Base-by-base conservation (phyloP, 1,284 basidiomycete genomes). In the Malassezia yamatoensis region DNA sequence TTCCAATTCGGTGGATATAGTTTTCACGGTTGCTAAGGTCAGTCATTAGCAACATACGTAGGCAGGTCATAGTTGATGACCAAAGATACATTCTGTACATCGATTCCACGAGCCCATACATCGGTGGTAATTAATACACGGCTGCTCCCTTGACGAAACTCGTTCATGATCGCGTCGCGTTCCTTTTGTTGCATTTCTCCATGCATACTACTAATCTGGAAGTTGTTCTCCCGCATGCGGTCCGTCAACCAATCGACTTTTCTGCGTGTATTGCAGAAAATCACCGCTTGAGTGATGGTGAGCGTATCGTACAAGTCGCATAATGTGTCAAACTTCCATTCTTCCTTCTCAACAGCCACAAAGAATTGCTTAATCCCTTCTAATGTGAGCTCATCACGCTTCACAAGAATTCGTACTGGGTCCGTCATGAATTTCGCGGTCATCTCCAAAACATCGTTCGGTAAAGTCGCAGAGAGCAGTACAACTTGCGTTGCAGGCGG, bases 341-440 rank as follows among this genome's bases (percentile, higher is more conserved):
- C 94, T 77, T 98, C 94, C 80, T 96, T 96, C 78, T 99, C 94
- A 54, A 98, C 93, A 29, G 93, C 93, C 42, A 99, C 90, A 78
- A 96, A 98, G 81, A 99, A 99, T 76, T 99, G 94, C 77, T 96
- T 98, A 81, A 99, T 99, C 21, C 94, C 93, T 76, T 99, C 94
- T 53, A 99, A 81, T 46, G 94, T 98, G 80, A 99, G 82, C 78
- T 99, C 94, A 76, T 99, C 94, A 84, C 93, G 90, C 81, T 98
- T 96, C 77, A 98, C 94, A 61, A 98, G 85, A 72, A 99, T 96
- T 52, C 93, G 86, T 68, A 98, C 88, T 20, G 90, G 90, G 76
- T 99, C 93, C 47, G 90, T 96, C 94, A 98, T 99, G 81, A 98
- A 99, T 79, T 98, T 98, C 50, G 89, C 96, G 20, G 94, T 98